Base-by-base conservation (phyloP, 1,139 yeast genomes). In the Debaryomycetaceae sp. region DNA sequence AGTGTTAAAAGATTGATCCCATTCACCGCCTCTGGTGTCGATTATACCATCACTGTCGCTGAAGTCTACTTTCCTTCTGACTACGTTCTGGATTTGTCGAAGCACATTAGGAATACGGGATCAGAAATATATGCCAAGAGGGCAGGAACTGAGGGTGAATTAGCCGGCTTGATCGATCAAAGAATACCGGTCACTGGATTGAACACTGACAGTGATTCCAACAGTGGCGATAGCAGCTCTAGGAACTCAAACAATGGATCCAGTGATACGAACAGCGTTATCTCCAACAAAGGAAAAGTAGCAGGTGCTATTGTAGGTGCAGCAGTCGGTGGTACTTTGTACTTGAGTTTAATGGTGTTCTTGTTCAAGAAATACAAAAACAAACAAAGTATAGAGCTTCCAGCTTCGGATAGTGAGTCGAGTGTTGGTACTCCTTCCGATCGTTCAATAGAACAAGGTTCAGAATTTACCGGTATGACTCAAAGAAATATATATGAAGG, bases 41-140 rank as follows among this genome's bases (percentile, higher is more conserved):
- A 65, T 40, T 85, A 85, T 60, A 76, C 85, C 39, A 83, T 84
- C 45, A 83, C 91, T 0, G 86, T 86, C 49, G 93, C 93, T 14
- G 87, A 83, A 60, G 86, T 84, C 43, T 84, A 82, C 58, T 84
- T 83, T 72, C 88, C 88, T 40, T 60, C 67, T n/a, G 62, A 62
- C 11, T 65, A 75, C 13, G 69, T 83, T 14, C 57, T 59, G 11
- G 59, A 68, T 0, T 70, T 86, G 53, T 75, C 76, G 45, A 59
- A 60, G 34, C 62, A 70, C 40, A 62, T 86, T 37, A 63, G 66
- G 41, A 65, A 78, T 47, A 42, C 68, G 0, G 55, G 63, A 11
- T 83, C 90, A 6, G 48, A 52, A 29, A 55, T 86, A 37, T 85
- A 81, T 62, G 54, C 69, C 40, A 78, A 79, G 53, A 70, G 78